Percentiles rank a stretch among this genome's conserved stretches.
phyloP scores from a whole-genome alignment of 345 rosid species.

The Eucalyptus globulus region DNA sequence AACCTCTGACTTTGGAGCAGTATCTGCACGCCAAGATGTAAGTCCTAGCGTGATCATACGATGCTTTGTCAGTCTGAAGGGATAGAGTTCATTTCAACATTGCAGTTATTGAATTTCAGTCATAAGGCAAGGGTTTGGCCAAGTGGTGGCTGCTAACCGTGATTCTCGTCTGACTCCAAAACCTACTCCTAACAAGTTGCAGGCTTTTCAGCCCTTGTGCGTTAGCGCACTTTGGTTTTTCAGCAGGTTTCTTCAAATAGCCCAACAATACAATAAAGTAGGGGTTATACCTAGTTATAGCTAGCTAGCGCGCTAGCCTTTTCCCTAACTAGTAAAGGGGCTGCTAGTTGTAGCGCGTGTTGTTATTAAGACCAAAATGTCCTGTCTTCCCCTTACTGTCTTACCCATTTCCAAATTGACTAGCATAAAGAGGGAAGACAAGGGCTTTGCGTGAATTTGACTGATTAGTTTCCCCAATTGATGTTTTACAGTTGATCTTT shows the following conservation, averaged over 20 bases:
- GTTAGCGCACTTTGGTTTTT: too few relatives aligned
- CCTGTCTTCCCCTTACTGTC: background rate
- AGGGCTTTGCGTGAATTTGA: background rate
- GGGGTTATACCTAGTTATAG: too few relatives aligned
- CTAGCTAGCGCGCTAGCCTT: too few relatives aligned
- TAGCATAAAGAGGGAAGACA: background rate
- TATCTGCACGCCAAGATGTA: slow-evolving; percentile 55
- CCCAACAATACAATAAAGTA: too few relatives aligned
- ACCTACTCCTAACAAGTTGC: too few relatives aligned
- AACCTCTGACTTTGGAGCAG: slow-evolving; percentile 66
- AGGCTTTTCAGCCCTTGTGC: too few relatives aligned
- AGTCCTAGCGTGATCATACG: background rate
- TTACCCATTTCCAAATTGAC: background rate
- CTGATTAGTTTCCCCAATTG: background rate
- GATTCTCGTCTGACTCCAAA: too few relatives aligned
- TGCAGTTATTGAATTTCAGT: background rate
- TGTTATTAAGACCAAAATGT: background rate
- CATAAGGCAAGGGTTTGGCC: background rate
- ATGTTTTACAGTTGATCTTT: background rate
- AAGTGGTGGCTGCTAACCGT: background rate
- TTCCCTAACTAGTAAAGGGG: too few relatives aligned
- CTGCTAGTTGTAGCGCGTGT: too few relatives aligned
- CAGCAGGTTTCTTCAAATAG: too few relatives aligned
- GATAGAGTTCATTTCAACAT: background rate
- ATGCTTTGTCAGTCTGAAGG: background rate